A percentile compares a stretch with the other conserved stretches of the same genome.
Evolutionary conservation across 2,329 filamentous ascomycete species (phyloP).

Genomic region (Colletotrichum neosansevieriae): DNA sequence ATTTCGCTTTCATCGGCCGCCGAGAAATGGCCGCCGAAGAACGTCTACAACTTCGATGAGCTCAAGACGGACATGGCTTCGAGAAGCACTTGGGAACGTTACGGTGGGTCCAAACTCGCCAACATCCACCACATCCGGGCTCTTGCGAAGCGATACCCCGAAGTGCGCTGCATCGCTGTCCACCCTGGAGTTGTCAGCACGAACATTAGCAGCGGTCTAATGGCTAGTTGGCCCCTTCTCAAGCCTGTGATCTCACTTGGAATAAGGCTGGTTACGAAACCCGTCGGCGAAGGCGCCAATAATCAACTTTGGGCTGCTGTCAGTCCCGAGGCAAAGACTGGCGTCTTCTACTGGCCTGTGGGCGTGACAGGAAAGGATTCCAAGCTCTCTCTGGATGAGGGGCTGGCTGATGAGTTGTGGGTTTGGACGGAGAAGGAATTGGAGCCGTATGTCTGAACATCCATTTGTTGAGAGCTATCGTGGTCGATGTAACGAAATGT

Average conservation of each 20-base stretch:
- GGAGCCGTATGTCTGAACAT: slow-evolving; percentile 19
- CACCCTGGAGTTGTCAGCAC: slow-evolving; percentile 57
- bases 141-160: slow-evolving; percentile 51
- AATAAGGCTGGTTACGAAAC: background rate
- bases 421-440: slow-evolving; percentile 52
- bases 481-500: background rate
- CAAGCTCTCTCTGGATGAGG: slow-evolving; percentile 44
- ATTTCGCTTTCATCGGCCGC: slow-evolving; percentile 39
- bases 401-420: slow-evolving; percentile 49
- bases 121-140: slow-evolving; percentile 43
- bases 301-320: slow-evolving; percentile 40
- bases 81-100: slow-evolving; percentile 56
- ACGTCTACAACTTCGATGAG: slow-evolving; percentile 34
- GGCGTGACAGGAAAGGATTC: slow-evolving; percentile 44
- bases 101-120: slow-evolving; percentile 56
- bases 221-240: slow-evolving; percentile 27
- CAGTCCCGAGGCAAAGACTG: slow-evolving; percentile 42
- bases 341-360: slow-evolving; percentile 51
- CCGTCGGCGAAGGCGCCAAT: slow-evolving; percentile 32
- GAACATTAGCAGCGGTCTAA: slow-evolving; percentile 40
- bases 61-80: slow-evolving; percentile 44
- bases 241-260: slow-evolving; percentile 11
- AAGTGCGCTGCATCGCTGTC: slow-evolving; percentile 57
- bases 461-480: too few species aligned
- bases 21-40: slow-evolving; percentile 19